Conservation (phyloP, 345 rosid species). For the Jatropha curcas region DNA sequence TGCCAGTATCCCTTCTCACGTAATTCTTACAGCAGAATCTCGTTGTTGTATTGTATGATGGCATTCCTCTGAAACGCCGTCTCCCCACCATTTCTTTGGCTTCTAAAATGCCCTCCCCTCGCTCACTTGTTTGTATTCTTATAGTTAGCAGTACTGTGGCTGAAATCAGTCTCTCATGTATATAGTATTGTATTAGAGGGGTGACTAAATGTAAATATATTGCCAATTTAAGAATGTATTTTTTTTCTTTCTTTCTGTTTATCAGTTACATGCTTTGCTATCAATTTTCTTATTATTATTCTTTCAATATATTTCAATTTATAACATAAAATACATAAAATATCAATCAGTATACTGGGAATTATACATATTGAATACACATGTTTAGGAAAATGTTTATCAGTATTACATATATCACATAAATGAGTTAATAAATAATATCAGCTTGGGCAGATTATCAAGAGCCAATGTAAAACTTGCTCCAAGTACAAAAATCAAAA, state of each 20-base stretch:
- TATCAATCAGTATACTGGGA: too few relatives aligned
- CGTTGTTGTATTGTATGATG: conserved; percentile 18
- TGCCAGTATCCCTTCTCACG: not conserved
- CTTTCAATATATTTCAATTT: too few relatives aligned
- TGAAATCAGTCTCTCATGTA: not conserved
- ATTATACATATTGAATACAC: too few relatives aligned
- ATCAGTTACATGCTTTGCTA: too few relatives aligned
- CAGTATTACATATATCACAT: conserved; percentile 19
- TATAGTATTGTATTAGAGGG: not conserved
- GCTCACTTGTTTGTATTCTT: not conserved
- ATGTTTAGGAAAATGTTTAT: not conserved
- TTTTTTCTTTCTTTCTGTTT: not conserved
- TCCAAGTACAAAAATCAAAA: conserved; percentile 66
- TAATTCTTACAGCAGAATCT: conserved; percentile 16
- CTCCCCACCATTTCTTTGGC: not conserved
- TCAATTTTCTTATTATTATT: not conserved
- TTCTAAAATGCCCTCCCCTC: not conserved
- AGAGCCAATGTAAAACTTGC: conserved; percentile 66
- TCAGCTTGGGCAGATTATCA: conserved; percentile 69
- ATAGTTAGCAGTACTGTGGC: not conserved
- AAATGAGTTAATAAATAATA: conserved; percentile 49
- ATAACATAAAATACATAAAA: too few relatives aligned
- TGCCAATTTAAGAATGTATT: not conserved
- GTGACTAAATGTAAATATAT: conserved; percentile 10
- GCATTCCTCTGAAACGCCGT: not conserved